Evolutionary conservation across 2,329 filamentous ascomycete species (phyloP).

Genomic region (Metarhizium humberi): DNA sequence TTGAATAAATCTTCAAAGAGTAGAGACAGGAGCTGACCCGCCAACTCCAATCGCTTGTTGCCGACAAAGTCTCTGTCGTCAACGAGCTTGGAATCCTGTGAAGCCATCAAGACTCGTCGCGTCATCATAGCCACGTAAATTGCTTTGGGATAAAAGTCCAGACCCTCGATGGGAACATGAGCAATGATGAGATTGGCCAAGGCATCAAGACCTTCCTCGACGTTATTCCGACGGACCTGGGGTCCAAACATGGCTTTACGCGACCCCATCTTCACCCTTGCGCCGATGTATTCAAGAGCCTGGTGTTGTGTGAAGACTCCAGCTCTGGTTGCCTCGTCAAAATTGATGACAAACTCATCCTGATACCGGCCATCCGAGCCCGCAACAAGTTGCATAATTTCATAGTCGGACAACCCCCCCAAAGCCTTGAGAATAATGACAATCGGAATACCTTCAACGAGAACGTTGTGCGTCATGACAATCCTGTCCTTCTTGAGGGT

Average conservation of each 20-base stretch:
- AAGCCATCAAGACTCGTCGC: conserved; percentile 88
- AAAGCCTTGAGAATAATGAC: conserved; percentile 89
- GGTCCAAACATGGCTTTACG: conserved; percentile 46
- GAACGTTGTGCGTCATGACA: conserved; percentile 81
- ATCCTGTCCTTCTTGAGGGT: conserved; percentile 89
- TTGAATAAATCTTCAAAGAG: conserved; percentile 98
- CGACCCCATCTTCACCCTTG: conserved; percentile 78
- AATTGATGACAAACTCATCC: conserved; percentile 91
- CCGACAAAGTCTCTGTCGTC: conserved; percentile 97
- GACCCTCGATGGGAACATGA: conserved; percentile 81
- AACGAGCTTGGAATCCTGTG: conserved; percentile 78
- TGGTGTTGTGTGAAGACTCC: conserved; percentile 90
- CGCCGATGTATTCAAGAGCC: conserved; percentile 84
- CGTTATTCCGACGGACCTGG: conserved; percentile 63
- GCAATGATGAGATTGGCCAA: conserved; percentile 89
- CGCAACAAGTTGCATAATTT: conserved; percentile 85
- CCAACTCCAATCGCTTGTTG: conserved; percentile 91
- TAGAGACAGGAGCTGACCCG: conserved; percentile 85
- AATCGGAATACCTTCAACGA: conserved; percentile 90
- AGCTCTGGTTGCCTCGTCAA: conserved; percentile 79
- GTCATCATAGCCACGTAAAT: conserved; percentile 97
- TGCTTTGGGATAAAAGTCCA: conserved; percentile 95
- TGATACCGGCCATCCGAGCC: conserved; percentile 84
- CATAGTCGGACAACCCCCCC: conserved; percentile 87
- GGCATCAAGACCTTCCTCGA: conserved; percentile 87